Base-by-base conservation (phyloP, 805 yeast species). In the Wickerhamomyces queroliae region DNA sequence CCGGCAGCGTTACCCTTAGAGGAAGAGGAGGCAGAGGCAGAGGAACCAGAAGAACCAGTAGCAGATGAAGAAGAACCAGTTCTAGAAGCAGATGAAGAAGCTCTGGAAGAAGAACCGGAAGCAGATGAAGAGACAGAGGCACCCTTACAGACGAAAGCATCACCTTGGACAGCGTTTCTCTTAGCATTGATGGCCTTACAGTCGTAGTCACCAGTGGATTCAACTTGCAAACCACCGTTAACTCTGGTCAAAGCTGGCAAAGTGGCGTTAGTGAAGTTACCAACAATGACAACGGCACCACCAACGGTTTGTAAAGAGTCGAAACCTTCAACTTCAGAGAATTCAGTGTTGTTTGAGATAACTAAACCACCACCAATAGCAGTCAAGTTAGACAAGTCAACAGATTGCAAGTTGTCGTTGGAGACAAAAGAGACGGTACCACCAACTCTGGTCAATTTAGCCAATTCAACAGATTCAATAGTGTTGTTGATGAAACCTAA, bases 281-380 rank as follows among this genome's bases (percentile, higher is more conserved):
- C 99, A 50, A 64, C 66, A 49, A 91, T 67, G 61, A 72, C 72
- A 50, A 91, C 78, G 55, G 98, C 93, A 76, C 99, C 98, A 61
- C 84, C 86, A 56, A 91, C 78, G 44, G 84, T 65, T 62, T 72
- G 66, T 58, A 93, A 74, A 49, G 72, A 60, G 53, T 80, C 80
- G 78, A 93, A 86, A 61, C 88, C 91, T 43, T 71, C 70, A 60
- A 91, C 70, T 42, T 72, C 55, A 36, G 61, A 64, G 62, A 91
- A 79, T 40, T 73, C 65, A 49, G 86, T 69, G 83, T 93, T 93
- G 80, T 89, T 87, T 48, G 85, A 78, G 60, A 93, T 70, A 56
- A 76, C 81, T 65, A 93, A 85, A 66, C 96, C 99, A 77, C 99
- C 98, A 63, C 91, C 95, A 56, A 93, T 70, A 36, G 74, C 49